A percentile compares a stretch with the other conserved stretches of the same genome.
phyloP scores from a whole-genome alignment of 1,139 yeast genomes.

The Schwanniomyces etchellsii region DNA sequence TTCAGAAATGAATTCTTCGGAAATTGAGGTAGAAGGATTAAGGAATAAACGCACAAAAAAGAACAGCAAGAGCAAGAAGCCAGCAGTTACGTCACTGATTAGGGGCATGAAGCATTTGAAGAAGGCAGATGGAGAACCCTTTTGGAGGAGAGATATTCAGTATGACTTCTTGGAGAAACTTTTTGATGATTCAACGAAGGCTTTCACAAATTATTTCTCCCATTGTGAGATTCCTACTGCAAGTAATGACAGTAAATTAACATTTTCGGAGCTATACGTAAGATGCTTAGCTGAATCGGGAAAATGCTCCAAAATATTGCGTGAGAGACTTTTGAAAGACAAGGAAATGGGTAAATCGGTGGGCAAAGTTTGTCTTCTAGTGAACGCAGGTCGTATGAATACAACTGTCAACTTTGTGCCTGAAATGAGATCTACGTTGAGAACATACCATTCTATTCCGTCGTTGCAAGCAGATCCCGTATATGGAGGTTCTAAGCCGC shows the following conservation, averaged over 20 bases:
- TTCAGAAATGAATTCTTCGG: slow-evolving; percentile 5
- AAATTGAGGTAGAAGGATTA: slow-evolving; percentile 3
- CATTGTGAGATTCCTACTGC: slow-evolving; percentile 29
- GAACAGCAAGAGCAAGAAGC: slow-evolving; percentile 5
- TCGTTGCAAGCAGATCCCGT: slow-evolving; percentile 68
- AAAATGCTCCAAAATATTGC: slow-evolving; percentile 76
- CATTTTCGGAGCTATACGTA: slow-evolving; percentile 83
- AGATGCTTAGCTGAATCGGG: slow-evolving; percentile 78
- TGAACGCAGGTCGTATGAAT: slow-evolving; percentile 89
- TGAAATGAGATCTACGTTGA: slow-evolving; percentile 90
- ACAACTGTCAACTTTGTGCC: slow-evolving; percentile 93
- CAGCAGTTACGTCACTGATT: slow-evolving; percentile 7
- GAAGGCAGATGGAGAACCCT: slow-evolving; percentile 88
- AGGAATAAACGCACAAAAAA: slow-evolving; percentile 5
- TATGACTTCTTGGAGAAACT: slow-evolving; percentile 66
- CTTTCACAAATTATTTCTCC: slow-evolving; percentile 60
- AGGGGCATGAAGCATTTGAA: slow-evolving; percentile 52
- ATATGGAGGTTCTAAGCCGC: slow-evolving; percentile 54
- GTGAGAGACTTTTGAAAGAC: slow-evolving; percentile 67
- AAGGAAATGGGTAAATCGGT: slow-evolving; percentile 64
- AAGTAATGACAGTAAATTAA: slow-evolving; percentile 43
- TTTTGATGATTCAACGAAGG: slow-evolving; percentile 57
- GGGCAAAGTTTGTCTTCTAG: slow-evolving; percentile 78
- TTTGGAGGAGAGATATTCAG: slow-evolving; percentile 85
- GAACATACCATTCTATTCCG: slow-evolving; percentile 93